Evolutionary conservation across 2,329 filamentous ascomycete species (phyloP), one percentile per base, ranked within the genome.

Genomic region (Sordariomycetes sp.): DNA sequence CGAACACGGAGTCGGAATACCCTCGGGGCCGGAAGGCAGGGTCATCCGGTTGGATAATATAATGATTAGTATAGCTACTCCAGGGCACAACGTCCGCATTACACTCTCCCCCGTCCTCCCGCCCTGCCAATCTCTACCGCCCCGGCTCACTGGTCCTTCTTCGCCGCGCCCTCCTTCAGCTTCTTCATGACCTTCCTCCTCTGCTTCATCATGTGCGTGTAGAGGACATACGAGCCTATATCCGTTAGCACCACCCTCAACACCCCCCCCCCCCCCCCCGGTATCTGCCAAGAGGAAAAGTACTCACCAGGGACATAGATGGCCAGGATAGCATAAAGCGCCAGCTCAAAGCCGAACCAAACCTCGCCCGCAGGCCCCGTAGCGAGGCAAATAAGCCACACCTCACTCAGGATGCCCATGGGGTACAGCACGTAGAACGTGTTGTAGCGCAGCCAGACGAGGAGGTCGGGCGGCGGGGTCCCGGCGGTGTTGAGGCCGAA

Each of bases 121-220:
- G 10, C n/a, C 34, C 28, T 7, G 10, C 28, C 10, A 34, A n/a
- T 17, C 17, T 35, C 28, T 36, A 28, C 45, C 24, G 34, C 25
- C 24, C 54, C 2, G 12, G 10, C 76, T 63, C 74, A 68, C 12
- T 64, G 64, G 59, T 72, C 72, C 67, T 78, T 76, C 53, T 65
- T 61, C 42, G 53, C 64, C 53, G 72, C 67, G 62, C 74, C 65
- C 32, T 68, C 64, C 70, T 79, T 81, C 66, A 84, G 80, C 48
- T 77, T 80, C 57, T 82, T 80, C 74, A 90, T 75, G 57, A 92
- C 82, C 79, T 90, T 95, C 62, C 82, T 79, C 64, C 92, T 79
- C 78, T 99, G 94, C 60, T 79, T 78, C 77, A 97, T 89, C 94
- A 99, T 97, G 72, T 99, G 88, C 24, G 88, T 90, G 68, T 94